Conservation (phyloP, 192 early-diverging fungal species). For the Phycomyces nitens region DNA sequence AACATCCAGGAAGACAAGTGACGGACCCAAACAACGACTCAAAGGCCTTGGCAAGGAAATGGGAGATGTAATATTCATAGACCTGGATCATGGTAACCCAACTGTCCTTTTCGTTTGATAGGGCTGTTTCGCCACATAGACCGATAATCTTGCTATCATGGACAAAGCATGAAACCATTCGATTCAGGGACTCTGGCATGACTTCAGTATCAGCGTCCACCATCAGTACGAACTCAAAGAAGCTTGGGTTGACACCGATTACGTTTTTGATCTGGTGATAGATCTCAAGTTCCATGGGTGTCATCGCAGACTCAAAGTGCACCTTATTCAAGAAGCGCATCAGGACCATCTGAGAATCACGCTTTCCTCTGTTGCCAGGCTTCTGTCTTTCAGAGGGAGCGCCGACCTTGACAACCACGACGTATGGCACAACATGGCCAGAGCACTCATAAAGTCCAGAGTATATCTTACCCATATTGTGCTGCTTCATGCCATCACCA, state of each 20-base stretch:
- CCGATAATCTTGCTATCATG: constrained; percentile 90
- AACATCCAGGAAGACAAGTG: constrained; percentile 97
- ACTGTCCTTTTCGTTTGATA: constrained; percentile 88
- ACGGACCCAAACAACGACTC: constrained; percentile 96
- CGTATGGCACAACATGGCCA: constrained; percentile 91
- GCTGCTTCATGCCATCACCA: constrained; percentile 86
- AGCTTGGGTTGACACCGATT: constrained; percentile 91
- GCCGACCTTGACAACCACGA: constrained; percentile 96
- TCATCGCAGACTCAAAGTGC: constrained; percentile 90
- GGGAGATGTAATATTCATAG: constrained; percentile 97
- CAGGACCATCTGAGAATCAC: constrained; percentile 96
- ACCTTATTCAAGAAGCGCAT: constrained; percentile 98
- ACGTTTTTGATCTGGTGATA: constrained; percentile 99
- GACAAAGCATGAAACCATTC: constrained; percentile 85
- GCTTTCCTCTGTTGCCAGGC: constrained; percentile 97
- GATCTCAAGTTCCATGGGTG: constrained; percentile 94
- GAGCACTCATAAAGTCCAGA: constrained; percentile 92
- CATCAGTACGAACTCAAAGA: constrained; percentile 96
- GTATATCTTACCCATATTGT: constrained; percentile 97
- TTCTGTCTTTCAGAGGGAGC: constrained; percentile 76
- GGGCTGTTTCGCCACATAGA: constrained; percentile 90
- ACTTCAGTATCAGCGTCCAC: constrained; percentile 97
- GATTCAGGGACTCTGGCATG: constrained; percentile 82
- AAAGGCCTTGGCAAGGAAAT: constrained; percentile 94
- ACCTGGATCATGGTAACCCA: constrained; percentile 99